These are phyloP conservation scores for Sporothrix pallida DNA, from an alignment of 2,329 filamentous ascomycete genomes.

Conservation along the genomic window DNA sequence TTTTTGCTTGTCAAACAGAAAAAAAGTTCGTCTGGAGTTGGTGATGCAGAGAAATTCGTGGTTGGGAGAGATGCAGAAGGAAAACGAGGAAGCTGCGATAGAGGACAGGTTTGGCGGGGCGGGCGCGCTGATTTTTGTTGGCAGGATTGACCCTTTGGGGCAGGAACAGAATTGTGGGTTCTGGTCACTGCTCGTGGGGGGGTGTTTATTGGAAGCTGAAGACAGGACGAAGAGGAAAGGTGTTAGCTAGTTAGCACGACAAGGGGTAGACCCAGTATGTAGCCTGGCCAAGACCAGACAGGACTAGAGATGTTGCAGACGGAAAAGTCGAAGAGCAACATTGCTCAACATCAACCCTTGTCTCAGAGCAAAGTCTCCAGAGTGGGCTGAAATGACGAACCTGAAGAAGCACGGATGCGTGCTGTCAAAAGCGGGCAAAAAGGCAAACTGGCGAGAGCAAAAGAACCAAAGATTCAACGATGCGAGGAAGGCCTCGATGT, in stretches of 20 bases:
- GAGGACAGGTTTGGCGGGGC: constrained; percentile 31
- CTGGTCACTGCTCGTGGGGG: constrained; percentile 17
- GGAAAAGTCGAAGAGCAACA: constrained; percentile 22
- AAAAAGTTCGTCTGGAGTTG: constrained; percentile 28
- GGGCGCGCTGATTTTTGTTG: constrained; percentile 34
- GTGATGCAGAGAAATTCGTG: constrained; percentile 26
- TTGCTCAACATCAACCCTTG: constrained; percentile 25
- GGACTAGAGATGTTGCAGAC: background rate
- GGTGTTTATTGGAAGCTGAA: constrained; percentile 19
- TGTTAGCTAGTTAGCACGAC: constrained; percentile 7
- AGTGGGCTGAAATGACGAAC: constrained; percentile 19
- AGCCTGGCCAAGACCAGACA: constrained; percentile 17
- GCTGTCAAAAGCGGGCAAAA: background rate
- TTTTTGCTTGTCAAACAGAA: constrained; percentile 16
- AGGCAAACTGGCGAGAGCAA: background rate
- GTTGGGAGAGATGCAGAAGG: constrained; percentile 21
- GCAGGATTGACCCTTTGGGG: constrained; percentile 18
- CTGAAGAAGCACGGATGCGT: constrained; percentile 16
- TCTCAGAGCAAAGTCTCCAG: constrained; percentile 8
- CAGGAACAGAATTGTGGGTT: constrained; percentile 33
- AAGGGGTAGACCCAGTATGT: background rate
- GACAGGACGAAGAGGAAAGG: constrained; percentile 5
- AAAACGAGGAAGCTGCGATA: constrained; percentile 29
- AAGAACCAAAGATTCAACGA: background rate
- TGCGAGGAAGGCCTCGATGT: background rate